Base-by-base conservation (phyloP, 176 grass and related monocot species). In the Eragrostis nindensis region DNA sequence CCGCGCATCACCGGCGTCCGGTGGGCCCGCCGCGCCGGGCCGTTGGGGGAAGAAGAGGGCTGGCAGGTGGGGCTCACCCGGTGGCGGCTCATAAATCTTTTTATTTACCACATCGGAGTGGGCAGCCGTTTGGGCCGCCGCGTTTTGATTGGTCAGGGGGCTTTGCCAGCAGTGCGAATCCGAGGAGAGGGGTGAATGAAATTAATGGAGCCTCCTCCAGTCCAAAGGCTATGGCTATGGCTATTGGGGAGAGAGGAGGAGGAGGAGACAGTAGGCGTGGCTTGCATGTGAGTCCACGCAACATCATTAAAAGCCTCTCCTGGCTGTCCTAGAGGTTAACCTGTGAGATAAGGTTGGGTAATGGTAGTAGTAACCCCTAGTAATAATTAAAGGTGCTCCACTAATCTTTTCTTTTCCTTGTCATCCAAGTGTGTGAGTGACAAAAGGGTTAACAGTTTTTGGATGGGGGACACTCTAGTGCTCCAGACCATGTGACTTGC, bases 211-310 rank as follows among this genome's bases (percentile, higher is more conserved):
- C 32, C 32, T 36, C 32, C 32, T 36, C 32, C 32, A 36, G 1
- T 36, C 32, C 32, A 36, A 2, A 36, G 27, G 36, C 17, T 62
- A 0, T 4, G 6, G 6, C 14, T 29, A 8, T 22, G 21, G 21
- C 11, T 62, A 2, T 36, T 36, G 32, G 32, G 32, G 32, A 36
- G 32, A 4, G 32, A 36, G 32, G 32, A 4, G 4, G 3, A 0
- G 57, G 22, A 29, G 11, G 65, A 40, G 72, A 68, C 63, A 70
- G 9, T 8, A 50, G 66, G 74, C 82, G 49, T 77, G 74, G 29
- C 73, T 50, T 15, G 55, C 83, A 71, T 64, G 83, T 45, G 83
- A 79, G 47, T 32, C 54, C 74, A 71, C 62, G 25, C 25, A 29
- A 6, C 60, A 16, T 32, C 26, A 63, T 63, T 32, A 63, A 63